Evolutionary conservation across 2,329 filamentous ascomycete genomes (phyloP).

Genomic region (Calonectria montana): DNA sequence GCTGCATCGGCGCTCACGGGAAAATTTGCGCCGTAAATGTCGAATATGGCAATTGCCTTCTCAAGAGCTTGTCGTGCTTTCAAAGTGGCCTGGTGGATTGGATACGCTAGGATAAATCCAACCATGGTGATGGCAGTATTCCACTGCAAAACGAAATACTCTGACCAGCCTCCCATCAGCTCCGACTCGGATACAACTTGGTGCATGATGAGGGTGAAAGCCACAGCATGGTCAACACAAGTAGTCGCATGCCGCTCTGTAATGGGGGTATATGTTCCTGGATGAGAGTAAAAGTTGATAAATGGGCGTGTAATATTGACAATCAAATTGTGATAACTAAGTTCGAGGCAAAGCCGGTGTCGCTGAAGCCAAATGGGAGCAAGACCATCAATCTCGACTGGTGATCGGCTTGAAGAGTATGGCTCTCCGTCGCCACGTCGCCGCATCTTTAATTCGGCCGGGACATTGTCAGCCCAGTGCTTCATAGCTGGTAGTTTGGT

Average conservation of each 20-base stretch:
- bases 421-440: constrained; percentile 44
- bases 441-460: constrained; percentile 48
- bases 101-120: constrained; percentile 48
- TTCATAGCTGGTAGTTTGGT: constrained; percentile 46
- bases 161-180: constrained; percentile 42
- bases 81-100: constrained; percentile 34
- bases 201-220: constrained; percentile 37
- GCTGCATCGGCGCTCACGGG: constrained; percentile 53
- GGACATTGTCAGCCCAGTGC: constrained; percentile 45
- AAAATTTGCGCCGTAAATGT: constrained; percentile 51
- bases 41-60: constrained; percentile 51
- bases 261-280: constrained; percentile 22
- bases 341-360: constrained; percentile 53
- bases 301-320: constrained; percentile 53
- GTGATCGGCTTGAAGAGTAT: constrained; percentile 49
- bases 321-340: constrained; percentile 53
- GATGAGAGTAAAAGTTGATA: constrained; percentile 46
- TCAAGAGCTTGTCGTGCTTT: constrained; percentile 44
- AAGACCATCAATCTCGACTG: constrained; percentile 40
- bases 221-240: constrained; percentile 38
- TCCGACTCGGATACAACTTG: constrained; percentile 36
- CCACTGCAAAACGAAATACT: constrained; percentile 43
- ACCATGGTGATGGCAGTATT: constrained; percentile 47
- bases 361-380: constrained; percentile 55
- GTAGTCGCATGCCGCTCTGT: constrained; percentile 30